These are phyloP conservation scores for Apocynum venetum DNA, from an alignment of 257 asterid genomes.

Conservation along the genomic window DNA sequence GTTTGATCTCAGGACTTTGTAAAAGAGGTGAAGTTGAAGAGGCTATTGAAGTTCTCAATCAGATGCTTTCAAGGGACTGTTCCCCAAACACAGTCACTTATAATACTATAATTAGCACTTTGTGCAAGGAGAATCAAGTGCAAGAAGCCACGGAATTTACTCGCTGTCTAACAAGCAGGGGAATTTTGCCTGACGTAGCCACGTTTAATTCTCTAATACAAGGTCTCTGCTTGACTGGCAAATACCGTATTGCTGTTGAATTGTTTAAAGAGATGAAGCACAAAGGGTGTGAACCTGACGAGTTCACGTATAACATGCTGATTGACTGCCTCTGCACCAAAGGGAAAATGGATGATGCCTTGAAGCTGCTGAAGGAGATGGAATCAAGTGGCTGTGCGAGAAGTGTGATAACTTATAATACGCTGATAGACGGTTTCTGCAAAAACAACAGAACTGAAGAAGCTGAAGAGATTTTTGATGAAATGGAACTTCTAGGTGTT, in stretches of 20 bases:
- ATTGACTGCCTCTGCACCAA: conserved; percentile 64
- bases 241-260: conserved; percentile 50
- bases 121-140: conserved; percentile 75
- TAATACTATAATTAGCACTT: conserved; percentile 62
- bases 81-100: conserved; percentile 73
- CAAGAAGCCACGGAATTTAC: conserved; percentile 75
- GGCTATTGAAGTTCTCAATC: conserved; percentile 66
- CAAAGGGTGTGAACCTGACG: conserved; percentile 80
- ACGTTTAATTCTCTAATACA: conserved; percentile 81
- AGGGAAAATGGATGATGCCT: conserved; percentile 66
- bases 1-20: conserved; percentile 83
- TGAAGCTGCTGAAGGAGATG: conserved; percentile 72
- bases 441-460: conserved; percentile 65
- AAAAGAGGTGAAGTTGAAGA: conserved; percentile 56
- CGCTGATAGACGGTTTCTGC: conserved; percentile 77
- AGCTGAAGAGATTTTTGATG: conserved; percentile 87
- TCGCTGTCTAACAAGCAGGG: conserved; percentile 51
- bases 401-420: conserved; percentile 69
- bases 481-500: conserved; percentile 81
- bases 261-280: conserved; percentile 67
- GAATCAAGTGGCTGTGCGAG: conserved; percentile 74
- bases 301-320: conserved; percentile 80
- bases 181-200: conserved; percentile 63
- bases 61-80: conserved; percentile 69
- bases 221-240: conserved; percentile 59